Evolutionary conservation across 169 alveolate genomes (phyloP).

Genomic region (Plasmodium sp.): DNA sequence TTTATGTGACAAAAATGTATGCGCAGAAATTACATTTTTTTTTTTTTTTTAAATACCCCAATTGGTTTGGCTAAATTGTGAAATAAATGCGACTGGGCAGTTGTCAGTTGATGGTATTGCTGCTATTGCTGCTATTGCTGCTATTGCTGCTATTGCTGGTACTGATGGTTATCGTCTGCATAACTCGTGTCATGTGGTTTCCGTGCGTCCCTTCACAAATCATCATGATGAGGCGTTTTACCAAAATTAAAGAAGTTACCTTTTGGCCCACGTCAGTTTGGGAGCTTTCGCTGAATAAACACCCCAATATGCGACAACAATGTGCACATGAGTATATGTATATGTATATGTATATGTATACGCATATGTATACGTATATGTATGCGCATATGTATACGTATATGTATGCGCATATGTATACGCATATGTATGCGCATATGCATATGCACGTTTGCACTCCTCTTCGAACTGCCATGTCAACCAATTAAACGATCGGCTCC

Average conservation of each 20-base stretch:
- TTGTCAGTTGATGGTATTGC: neutral
- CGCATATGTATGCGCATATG: too few relatives aligned
- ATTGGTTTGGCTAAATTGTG: neutral
- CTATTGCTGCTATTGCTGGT: too few relatives aligned
- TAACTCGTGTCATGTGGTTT: neutral
- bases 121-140: too few relatives aligned
- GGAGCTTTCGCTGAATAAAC: neutral
- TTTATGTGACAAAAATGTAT: neutral
- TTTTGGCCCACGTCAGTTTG: neutral
- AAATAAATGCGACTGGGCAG: neutral
- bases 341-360: too few relatives aligned
- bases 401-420: too few relatives aligned
- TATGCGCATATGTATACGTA: too few relatives aligned
- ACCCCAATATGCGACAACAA: neutral
- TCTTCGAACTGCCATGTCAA: neutral
- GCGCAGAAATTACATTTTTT: neutral
- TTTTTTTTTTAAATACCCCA: neutral
- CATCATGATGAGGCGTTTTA: neutral
- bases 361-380: neutral
- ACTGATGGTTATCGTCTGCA: neutral
- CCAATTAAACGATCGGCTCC: neutral
- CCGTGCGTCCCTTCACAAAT: neutral
- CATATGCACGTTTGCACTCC: neutral
- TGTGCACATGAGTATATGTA: neutral
- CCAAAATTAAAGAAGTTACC: neutral